phyloP scores from a whole-genome alignment of 2,329 filamentous ascomycete species.

The Colletotrichum brevisporum region DNA sequence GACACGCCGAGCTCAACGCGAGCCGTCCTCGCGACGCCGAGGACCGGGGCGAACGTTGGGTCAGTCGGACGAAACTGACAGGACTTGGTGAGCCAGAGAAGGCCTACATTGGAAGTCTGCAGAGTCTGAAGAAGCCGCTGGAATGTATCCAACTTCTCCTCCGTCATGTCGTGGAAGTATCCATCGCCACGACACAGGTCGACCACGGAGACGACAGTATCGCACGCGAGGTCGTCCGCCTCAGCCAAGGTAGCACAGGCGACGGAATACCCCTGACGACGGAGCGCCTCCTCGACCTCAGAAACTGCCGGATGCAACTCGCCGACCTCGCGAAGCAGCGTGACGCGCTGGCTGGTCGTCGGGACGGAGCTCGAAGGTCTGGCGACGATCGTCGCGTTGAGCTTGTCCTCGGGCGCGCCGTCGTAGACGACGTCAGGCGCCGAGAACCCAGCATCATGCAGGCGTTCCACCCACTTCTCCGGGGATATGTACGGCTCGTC shows the following conservation, averaged over 20 bases:
- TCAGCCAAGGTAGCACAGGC: neutral
- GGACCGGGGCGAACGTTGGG: conserved; percentile 46
- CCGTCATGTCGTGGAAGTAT: conserved; percentile 30
- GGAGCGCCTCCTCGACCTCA: neutral
- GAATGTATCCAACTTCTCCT: conserved; percentile 1
- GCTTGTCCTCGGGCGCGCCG: neutral
- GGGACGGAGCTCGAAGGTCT: neutral
- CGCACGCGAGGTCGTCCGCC: neutral
- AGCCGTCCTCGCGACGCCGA: conserved; percentile 48
- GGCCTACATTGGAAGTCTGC: neutral
- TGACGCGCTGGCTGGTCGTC: neutral
- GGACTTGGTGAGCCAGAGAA: conserved; percentile 49
- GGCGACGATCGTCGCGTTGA: conserved; percentile 24
- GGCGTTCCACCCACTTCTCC: neutral
- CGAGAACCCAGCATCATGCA: conserved; percentile 16
- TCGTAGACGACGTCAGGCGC: conserved; percentile 4
- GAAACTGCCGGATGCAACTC: neutral
- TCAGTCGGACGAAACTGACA: conserved; percentile 44
- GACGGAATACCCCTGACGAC: neutral
- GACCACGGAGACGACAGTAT: neutral
- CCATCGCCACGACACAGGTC: conserved; percentile 17
- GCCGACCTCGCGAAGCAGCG: neutral
- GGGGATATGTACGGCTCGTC: conserved; percentile 46
- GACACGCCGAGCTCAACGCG: conserved; percentile 47
- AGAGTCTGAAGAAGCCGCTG: neutral